Evolutionary conservation across 768 basidiomycete species (phyloP).

Genomic region (Suillus bovinus): DNA sequence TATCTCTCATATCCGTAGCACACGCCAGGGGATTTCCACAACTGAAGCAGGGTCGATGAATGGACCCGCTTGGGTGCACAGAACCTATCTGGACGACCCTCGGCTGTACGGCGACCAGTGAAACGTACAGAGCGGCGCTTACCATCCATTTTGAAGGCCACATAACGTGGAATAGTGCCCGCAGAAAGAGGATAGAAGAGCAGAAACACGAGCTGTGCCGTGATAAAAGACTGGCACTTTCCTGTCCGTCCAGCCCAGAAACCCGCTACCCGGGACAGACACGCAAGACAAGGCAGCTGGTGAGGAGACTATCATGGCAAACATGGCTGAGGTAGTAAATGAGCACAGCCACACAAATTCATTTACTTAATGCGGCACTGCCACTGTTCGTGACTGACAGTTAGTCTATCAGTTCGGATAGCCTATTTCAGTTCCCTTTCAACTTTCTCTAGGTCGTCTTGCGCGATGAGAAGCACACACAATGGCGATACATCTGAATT

Average conservation of each 20-base stretch:
- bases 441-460: not conserved
- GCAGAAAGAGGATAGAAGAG: slow-evolving; percentile 69
- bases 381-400: too few species aligned
- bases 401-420: too few species aligned
- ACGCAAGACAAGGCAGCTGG: too few species aligned
- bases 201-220: slow-evolving; percentile 35
- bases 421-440: too few species aligned
- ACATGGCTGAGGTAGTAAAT: not conserved
- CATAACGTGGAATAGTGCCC: slow-evolving; percentile 86
- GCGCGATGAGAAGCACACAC: not conserved
- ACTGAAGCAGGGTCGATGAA: slow-evolving; percentile 7
- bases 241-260: not conserved
- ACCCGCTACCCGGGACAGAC: too few species aligned
- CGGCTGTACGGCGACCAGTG: slow-evolving; percentile 56
- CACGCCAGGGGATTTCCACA: not conserved
- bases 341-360: slow-evolving; percentile 15
- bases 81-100: slow-evolving; percentile 89
- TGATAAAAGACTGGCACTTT: slow-evolving; percentile 15
- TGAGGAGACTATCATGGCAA: not conserved
- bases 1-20: slow-evolving; percentile 72
- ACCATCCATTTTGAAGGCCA: slow-evolving; percentile 97
- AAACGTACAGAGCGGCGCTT: slow-evolving; percentile 87
- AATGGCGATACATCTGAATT: not conserved
- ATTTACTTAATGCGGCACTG: too few species aligned
- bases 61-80: slow-evolving; percentile 73